Conservation (phyloP, 1,284 basidiomycete species). For the Ustilago shanxiensis region DNA sequence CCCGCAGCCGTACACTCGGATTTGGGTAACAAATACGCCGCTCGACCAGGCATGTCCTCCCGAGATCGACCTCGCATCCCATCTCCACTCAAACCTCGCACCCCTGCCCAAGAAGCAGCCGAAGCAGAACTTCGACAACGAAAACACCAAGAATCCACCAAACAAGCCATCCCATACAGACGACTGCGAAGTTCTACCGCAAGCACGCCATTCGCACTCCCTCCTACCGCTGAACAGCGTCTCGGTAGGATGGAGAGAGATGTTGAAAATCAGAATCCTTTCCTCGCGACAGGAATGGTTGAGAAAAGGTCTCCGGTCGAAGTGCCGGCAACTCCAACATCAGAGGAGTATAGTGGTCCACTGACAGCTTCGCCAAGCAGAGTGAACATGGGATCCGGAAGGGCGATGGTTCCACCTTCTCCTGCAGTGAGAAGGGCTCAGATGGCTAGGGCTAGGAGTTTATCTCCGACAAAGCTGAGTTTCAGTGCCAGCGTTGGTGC, state of each 20-base stretch:
- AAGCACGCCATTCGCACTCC: conserved; percentile 21
- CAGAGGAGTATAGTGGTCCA: background rate
- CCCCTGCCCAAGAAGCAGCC: conserved; percentile 19
- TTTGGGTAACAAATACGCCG: background rate
- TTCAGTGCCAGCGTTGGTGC: conserved; percentile 1
- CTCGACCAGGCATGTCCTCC: conserved; percentile 42
- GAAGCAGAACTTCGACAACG: conserved; percentile 10
- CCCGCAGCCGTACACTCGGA: background rate
- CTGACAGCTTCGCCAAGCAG: background rate
- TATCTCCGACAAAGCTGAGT: conserved; percentile 23
- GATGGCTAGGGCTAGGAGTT: conserved; percentile 35
- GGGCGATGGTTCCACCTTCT: conserved; percentile 34
- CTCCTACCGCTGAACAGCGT: background rate
- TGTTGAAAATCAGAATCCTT: conserved; percentile 35
- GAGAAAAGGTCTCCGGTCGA: background rate
- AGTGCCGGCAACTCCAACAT: background rate
- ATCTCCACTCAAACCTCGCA: conserved; percentile 40
- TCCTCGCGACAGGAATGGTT: background rate
- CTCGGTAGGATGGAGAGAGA: background rate
- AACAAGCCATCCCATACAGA: conserved; percentile 31
- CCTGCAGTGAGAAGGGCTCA: conserved; percentile 51
- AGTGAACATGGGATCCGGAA: background rate
- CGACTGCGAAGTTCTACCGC: conserved; percentile 21
- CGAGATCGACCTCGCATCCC: conserved; percentile 46
- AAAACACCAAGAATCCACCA: conserved; percentile 6